Evolutionary conservation across 208 protist genomes (phyloP), one percentile per base, ranked within the genome.

Genomic region (Leishmania guyanensis): DNA sequence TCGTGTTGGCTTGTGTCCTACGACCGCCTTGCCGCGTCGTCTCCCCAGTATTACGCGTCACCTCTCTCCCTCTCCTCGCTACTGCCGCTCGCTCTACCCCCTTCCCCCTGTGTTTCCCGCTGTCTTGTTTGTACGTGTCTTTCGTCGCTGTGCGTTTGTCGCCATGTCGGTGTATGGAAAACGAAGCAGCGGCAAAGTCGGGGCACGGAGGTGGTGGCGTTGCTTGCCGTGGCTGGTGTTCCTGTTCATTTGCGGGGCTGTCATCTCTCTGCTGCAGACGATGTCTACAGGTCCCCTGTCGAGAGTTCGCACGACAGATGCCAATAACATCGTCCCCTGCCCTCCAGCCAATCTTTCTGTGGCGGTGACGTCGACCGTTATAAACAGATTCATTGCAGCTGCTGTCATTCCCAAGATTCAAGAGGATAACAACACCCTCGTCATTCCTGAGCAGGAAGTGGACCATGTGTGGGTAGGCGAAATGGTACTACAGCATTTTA

Each of bases 401-500:
- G 64, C 69, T 6, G 56, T 84, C 16, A 46, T 84, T 12, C 86
- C 86, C 6, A 39, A 46, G 20, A 12, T 94, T 26, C 75, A 90
- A 78, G 12, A 50, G 4, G 69, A 83, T 12, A 29, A 82, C 20
- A 75, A 77, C 29, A 83, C 81, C 16, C 12, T 88, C 2, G 80
- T 76, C 1, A 69, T 96, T 66, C 90, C 93, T 0, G 33, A 75
- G 36, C 83, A 90, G n/a, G 51, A 80, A 29, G 71, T 89, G 2
- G 73, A 83, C 50, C 83, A 90, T 29, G 66, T 90, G 70, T 82
- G 85, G 50, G 79, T 94, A 54, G 90, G 87, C 56, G 9, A 48
- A 14, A 94, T 96, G 81, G 10, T 81, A 20, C 79, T 96, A 71
- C 75, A 58, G 26, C 43, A 85, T 54, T 89, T 96, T 58, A 60